Evolutionary conservation across 306 rosid species (phyloP), one percentile per base, ranked within the genome.

Genomic region (Echinosophora koreensis): DNA sequence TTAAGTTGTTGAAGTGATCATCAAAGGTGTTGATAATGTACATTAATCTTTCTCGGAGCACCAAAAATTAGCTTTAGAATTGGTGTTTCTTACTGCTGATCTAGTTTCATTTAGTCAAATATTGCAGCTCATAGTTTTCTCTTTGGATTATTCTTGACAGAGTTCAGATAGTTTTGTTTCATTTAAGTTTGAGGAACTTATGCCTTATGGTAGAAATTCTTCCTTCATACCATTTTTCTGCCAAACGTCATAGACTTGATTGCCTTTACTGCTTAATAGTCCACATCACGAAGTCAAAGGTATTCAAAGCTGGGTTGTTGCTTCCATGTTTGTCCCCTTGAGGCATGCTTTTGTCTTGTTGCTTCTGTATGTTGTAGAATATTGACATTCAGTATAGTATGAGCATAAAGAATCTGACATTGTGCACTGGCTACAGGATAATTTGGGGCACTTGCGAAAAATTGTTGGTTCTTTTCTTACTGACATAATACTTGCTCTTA

Each of bases 401-500:
- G 49, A 15, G 16, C 51, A 51, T 47, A 22, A 22, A 46, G 34
- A 72, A 77, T 80, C 18, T 81, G 76, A 77, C 68, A 42, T 38
- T 28, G 4, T 63, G 68, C 17, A 10, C 14, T 73, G 37, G 71
- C 27, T 27, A 27, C 83, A 85, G 84, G 86, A 74, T 51, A 71
- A 74, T 63, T 14, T 79, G 77, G 75, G 15, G 78, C 39, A 8
- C 49, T 57, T 84, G 81, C 69, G n/a, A 39, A 66, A 69, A 44
- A 61, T 42, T 56, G n/a, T 66, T 59, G 55, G 13, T 15, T 77
- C 86, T 54, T 90, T 90, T 86, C 86, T 95, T 16, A 89, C 92
- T 0, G 97, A 95, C 85, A 95, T 92, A 59, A 84, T 92, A 77
- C 92, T 95, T 78, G 97, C 97, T 47, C 92, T 95, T 61, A n/a